Conservation (phyloP, 176 grass and related monocot genomes). For the Typha latifolia region DNA sequence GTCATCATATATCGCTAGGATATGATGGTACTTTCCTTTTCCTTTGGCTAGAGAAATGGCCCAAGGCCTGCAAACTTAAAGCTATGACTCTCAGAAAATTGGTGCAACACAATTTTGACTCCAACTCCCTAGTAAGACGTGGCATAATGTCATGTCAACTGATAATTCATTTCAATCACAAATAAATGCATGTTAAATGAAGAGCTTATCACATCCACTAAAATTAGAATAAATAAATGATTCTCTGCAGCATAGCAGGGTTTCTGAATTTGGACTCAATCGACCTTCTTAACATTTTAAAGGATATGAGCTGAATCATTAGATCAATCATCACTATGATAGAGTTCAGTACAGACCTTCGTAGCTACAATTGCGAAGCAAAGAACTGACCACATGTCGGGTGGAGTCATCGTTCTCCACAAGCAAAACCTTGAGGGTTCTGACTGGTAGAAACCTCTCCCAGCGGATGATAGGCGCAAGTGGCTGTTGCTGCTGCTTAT, state of each 20-base stretch:
- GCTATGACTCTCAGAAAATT: not conserved
- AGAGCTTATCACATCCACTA: not conserved
- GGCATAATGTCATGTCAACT: not conserved
- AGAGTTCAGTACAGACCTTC: slow-evolving; percentile 48
- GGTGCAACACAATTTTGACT: not conserved
- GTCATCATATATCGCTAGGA: no score
- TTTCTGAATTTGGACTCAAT: no score
- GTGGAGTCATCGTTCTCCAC: slow-evolving; percentile 87
- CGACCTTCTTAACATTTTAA: not conserved
- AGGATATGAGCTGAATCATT: not conserved
- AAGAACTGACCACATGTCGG: slow-evolving; percentile 64
- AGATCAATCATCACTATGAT: not conserved
- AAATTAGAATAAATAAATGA: not conserved
- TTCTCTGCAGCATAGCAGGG: not conserved
- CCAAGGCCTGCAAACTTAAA: no score
- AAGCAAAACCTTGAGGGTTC: slow-evolving; percentile 56
- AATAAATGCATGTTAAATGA: not conserved
- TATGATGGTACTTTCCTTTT: not conserved
- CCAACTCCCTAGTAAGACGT: not conserved
- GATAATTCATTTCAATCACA: not conserved
- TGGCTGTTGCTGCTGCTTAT: slow-evolving; percentile 39
- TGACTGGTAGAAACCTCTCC: slow-evolving; percentile 78
- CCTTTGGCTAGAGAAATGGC: not conserved
- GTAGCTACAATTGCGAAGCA: slow-evolving; percentile 81
- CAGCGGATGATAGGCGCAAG: slow-evolving; percentile 32